A percentile compares a stretch with the other conserved stretches of the same genome.
Conservation (phyloP, 2,329 filamentous ascomycete genomes). For the Corinectria fuckeliana region DNA sequence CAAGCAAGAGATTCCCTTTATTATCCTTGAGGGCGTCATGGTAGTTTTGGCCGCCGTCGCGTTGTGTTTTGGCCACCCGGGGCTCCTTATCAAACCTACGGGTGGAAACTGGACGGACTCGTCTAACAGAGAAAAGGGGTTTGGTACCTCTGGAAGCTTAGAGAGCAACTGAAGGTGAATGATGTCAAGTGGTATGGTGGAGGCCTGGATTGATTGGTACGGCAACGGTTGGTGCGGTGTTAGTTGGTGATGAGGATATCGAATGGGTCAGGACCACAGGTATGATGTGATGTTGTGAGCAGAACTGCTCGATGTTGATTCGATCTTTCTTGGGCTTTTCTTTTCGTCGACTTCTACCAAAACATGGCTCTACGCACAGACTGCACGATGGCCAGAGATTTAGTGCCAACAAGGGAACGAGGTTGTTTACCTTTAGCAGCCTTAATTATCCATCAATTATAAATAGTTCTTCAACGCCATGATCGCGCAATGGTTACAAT, state of each 20-base stretch:
- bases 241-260: background rate
- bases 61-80: slow-evolving; percentile 50
- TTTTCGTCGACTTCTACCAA: background rate
- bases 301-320: background rate
- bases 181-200: too few relatives aligned
- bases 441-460: background rate
- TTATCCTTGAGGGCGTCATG: slow-evolving; percentile 56
- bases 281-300: background rate
- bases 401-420: background rate
- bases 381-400: too few relatives aligned
- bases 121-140: slow-evolving; percentile 34
- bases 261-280: background rate
- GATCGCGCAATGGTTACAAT: too few relatives aligned
- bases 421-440: background rate
- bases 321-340: background rate
- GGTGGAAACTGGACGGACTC: slow-evolving; percentile 7
- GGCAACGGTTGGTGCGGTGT: background rate
- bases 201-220: background rate
- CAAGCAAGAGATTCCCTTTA: slow-evolving; percentile 57
- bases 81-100: slow-evolving; percentile 44
- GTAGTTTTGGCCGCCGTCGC: slow-evolving; percentile 47
- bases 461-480: too few relatives aligned
- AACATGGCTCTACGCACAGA: background rate
- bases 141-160: slow-evolving; percentile 1
- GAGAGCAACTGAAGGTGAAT: slow-evolving; percentile 9